Evolutionary conservation across 2,329 filamentous ascomycete genomes (phyloP), one percentile per base, ranked within the genome.

Genomic region (Hirsutella minnesotensis): DNA sequence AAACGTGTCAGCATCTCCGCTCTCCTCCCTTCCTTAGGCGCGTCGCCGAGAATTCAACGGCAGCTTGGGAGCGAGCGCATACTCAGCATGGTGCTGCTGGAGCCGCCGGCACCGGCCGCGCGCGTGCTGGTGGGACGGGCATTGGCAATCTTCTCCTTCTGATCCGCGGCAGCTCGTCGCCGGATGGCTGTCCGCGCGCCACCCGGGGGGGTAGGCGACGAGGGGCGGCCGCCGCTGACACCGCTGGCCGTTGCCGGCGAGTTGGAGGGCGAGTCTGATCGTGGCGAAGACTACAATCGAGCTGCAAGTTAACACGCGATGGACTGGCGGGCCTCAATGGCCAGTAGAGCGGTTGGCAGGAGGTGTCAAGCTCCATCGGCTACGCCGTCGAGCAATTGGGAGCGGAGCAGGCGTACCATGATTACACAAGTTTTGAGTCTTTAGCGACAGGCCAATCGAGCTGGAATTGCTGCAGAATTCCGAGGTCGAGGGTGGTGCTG

Each of bases 81-180:
- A 87, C 89, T 90, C 72, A 98, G 75, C 92, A 98, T 98, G 42
- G 92, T 98, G 70, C 87, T 94, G 66, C 84, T 94, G 63, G 88
- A 95, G 52, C 92, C 92, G 53, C 92, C 92, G 16, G 92, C 92
- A 55, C 92, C 92, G 29, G 92, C 92, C 33, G 90, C 81, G 57
- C 92, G 79, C 52, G 92, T 98, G 70, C 86, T 94, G 64, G 82
- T 86, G 40, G 92, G 92, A 54, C 92, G 77, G 52, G 79, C 84
- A 83, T 94, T 98, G 59, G 90, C 89, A 56, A 90, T 79, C 69
- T 94, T 92, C 69, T 96, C 92, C 68, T 95, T 95, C 70, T 95
- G 86, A 65, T 96, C 92, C 56, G 90, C 90, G 24, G 92, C 92
- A 36, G 92, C 90, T 63, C 92, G 87, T 64, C 92, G 83, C 65